Conservation (phyloP, 257 asterid species). For the Salvia rosmarinus region DNA sequence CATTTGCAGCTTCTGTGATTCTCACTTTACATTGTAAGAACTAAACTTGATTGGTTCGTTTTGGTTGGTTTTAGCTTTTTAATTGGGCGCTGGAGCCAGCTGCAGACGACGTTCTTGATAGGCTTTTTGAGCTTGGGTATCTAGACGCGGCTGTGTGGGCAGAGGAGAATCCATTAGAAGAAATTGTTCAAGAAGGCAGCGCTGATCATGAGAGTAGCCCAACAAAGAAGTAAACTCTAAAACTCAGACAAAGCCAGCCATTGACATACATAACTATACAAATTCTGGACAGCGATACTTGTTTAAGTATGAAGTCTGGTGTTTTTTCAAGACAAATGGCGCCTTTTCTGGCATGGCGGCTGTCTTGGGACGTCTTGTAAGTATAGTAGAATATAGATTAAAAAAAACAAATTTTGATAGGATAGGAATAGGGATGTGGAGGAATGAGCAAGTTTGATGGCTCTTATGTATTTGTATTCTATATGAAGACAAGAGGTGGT, state of each 20-base stretch:
- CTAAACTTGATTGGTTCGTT: background rate
- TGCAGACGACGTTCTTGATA: slow-evolving; percentile 76
- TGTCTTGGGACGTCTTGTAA: background rate
- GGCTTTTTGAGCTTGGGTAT: slow-evolving; percentile 78
- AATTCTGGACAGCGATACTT: too few species aligned
- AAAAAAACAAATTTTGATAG: slow-evolving; percentile 8
- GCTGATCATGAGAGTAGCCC: slow-evolving; percentile 32
- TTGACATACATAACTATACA: background rate
- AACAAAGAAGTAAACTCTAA: slow-evolving; percentile 28
- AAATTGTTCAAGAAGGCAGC: slow-evolving; percentile 56
- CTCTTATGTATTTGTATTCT: too few species aligned
- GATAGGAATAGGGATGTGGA: background rate
- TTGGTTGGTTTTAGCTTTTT: slow-evolving; percentile 57
- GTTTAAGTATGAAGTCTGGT: too few species aligned
- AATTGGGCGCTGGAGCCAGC: slow-evolving; percentile 99
- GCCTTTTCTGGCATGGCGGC: too few species aligned
- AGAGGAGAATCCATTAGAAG: slow-evolving; percentile 63
- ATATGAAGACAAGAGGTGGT: too few species aligned
- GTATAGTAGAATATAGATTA: background rate
- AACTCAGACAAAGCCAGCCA: background rate
- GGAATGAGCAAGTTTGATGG: too few species aligned
- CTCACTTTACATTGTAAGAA: background rate
- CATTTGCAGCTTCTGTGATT: slow-evolving; percentile 5
- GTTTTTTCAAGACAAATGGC: background rate
- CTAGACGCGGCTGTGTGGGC: slow-evolving; percentile 90